Evolutionary conservation across 164 flowering plant species (phyloP).

Genomic region (Sextonia rubra): DNA sequence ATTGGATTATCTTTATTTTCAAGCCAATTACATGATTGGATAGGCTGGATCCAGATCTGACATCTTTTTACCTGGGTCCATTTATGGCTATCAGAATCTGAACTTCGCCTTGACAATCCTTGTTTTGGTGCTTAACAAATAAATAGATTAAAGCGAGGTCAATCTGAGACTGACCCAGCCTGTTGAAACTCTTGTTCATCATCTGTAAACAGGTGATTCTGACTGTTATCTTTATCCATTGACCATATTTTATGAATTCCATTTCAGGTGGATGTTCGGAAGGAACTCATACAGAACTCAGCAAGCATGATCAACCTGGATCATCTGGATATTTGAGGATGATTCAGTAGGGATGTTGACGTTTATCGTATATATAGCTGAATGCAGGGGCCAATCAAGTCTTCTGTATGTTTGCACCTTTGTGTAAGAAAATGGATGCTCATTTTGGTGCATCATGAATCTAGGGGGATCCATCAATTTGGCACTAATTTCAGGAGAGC

Average conservation of each 20-base stretch:
- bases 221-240: neutral
- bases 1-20: no score
- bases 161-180: neutral
- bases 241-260: neutral
- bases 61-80: neutral
- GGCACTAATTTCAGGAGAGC: neutral
- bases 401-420: neutral
- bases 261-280: conserved; percentile 72
- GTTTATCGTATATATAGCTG: neutral
- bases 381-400: neutral
- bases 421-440: neutral
- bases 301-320: conserved; percentile 50
- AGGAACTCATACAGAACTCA: conserved; percentile 60
- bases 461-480: neutral
- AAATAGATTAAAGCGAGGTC: neutral
- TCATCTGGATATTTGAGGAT: conserved; percentile 64
- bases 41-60: neutral
- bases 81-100: neutral
- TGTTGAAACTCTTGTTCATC: neutral
- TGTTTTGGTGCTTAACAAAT: neutral
- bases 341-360: neutral
- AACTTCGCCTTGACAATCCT: neutral
- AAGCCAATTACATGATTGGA: neutral
- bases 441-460: neutral
- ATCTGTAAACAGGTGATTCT: neutral